Base-by-base conservation (phyloP, 1,284 basidiomycete genomes). In the Cystobasidium pallidum region DNA sequence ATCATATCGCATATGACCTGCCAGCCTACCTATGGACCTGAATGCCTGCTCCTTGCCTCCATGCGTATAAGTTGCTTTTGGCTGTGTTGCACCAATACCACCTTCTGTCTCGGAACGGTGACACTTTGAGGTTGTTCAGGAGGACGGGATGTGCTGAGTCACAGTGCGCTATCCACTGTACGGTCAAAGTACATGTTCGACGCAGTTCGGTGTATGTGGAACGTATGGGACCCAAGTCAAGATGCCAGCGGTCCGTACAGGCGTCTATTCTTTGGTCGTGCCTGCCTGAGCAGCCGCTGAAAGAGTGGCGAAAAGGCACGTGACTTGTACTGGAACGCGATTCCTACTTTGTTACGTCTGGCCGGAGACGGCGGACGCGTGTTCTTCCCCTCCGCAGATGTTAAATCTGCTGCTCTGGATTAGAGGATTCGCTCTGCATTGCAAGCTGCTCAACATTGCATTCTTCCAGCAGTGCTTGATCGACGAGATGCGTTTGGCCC, bases 231-330 rank as follows among this genome's bases (percentile, higher is more conserved):
- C 13, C 13, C 36, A 13, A 6, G 7, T 63, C 24, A 54, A 54
- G 10, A 17, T 26, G 26, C 24, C 26, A 26, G 11, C 19, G 13
- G n/a, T 17, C 2, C 51, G 30, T 15, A 57, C 54, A 57, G 54
- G 54, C 17, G 54, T 36, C 30, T n/a, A 34, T 57, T 57, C 54
- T 57, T 57, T 57, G 54, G 54, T n/a, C 32, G 30, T 19, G 7
- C 36, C 13, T 39, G 6, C 13, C 36, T 39, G 1, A 2, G 26
- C 17, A 45, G 51, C 30, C 6, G 51, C 51, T n/a, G 51, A 26
- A 32, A 34, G 19, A 17, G 32, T 34, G 54, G 54, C 54, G 54
- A 36, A 57, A 36, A 54, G 51, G 32, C 54, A 57, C 54, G 54
- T 57, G 54, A 57, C 54, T 10, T n/a, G n/a, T n/a, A n/a, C n/a